Evolutionary conservation across 495 filamentous ascomycete genomes (phyloP), one percentile per base, ranked within the genome.

Genomic region (Penicillium atrosanguineum): DNA sequence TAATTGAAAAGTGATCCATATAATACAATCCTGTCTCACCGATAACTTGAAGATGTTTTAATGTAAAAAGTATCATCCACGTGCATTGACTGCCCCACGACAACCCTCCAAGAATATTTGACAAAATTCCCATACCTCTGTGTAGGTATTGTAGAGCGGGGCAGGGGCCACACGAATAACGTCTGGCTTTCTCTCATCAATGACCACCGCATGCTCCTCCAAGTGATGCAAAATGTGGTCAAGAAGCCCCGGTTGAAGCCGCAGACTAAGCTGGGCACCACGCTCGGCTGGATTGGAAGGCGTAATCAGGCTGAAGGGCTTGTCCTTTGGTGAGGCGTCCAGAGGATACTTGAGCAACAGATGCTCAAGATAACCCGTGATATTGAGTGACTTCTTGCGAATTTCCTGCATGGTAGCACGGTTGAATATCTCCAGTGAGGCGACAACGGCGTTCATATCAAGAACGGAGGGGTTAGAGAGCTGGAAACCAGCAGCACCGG

Each of bases 111-210:
- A 43, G 53, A 77, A 77, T 36, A 76, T 82, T 50, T 80, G 69
- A 18, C 85, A 84, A 68, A 97, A 97, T 9, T 76, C 63, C 72
- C 85, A 89, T 16, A 90, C 87, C 60, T 98, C 94, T 46, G 65
- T 65, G 66, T 87, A 97, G 0, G 78, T 84, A 69, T 96, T 97
- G 69, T 96, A 98, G 48, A 97, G 63, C 31, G 94, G 92, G 28
- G 89, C 86, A 1, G 94, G 95, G 16, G 93, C 91, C n/a, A 97
- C 88, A 7, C 94, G 77, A 28, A 98, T 81, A 23, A 98, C 95
- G 69, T 96, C 85, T 19, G 94, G 94, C 63, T 83, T 85, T 56
- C 94, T 75, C 74, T 97, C 90, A 64, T 98, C 94, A 31, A 95
- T 83, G 20, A 98, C 81, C 9, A 96, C 83, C 3, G 83, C 85